Conservation (phyloP, 2,329 filamentous ascomycete species). For the Epichloe sylvatica region DNA sequence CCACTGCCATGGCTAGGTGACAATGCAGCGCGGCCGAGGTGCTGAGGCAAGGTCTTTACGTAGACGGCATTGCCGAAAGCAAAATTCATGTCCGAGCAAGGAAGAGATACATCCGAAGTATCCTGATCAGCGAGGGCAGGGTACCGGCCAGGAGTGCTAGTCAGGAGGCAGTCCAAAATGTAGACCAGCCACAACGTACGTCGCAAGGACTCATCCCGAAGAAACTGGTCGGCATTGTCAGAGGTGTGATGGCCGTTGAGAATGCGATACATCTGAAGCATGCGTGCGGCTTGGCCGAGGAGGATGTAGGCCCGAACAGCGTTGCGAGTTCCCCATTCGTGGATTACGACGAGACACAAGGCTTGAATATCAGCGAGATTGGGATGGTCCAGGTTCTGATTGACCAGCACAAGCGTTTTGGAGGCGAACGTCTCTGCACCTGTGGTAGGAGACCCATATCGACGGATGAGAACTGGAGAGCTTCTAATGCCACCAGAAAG, state of each 20-base stretch:
- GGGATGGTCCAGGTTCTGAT: conserved; percentile 44
- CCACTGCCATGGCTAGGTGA: conserved; percentile 24
- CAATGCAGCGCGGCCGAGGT: conserved; percentile 23
- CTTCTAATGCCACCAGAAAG: conserved; percentile 24
- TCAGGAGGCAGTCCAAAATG: conserved; percentile 48
- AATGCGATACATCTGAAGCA: conserved; percentile 51
- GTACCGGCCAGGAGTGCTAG: conserved; percentile 46
- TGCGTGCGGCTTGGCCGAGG: conserved; percentile 47
- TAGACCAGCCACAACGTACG: conserved; percentile 50
- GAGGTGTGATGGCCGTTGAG: conserved; percentile 39
- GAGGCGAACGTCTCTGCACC: conserved; percentile 46
- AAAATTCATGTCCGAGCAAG: conserved; percentile 48
- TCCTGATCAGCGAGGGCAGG: conserved; percentile 41
- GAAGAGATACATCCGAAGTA: conserved; percentile 40
- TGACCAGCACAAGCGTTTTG: conserved; percentile 43
- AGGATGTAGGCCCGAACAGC: conserved; percentile 50
- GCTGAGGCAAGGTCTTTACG: conserved; percentile 39
- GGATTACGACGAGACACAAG: conserved; percentile 45
- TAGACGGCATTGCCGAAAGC: conserved; percentile 46
- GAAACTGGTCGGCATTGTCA: conserved; percentile 42
- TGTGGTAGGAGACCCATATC: conserved; percentile 40
- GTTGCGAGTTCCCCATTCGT: conserved; percentile 49
- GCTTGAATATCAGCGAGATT: conserved; percentile 48
- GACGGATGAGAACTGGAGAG: conserved; percentile 41
- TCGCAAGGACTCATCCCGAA: conserved; percentile 47